Base-by-base conservation (phyloP, 192 early-diverging fungal species). In the Entrophospora sp. region DNA sequence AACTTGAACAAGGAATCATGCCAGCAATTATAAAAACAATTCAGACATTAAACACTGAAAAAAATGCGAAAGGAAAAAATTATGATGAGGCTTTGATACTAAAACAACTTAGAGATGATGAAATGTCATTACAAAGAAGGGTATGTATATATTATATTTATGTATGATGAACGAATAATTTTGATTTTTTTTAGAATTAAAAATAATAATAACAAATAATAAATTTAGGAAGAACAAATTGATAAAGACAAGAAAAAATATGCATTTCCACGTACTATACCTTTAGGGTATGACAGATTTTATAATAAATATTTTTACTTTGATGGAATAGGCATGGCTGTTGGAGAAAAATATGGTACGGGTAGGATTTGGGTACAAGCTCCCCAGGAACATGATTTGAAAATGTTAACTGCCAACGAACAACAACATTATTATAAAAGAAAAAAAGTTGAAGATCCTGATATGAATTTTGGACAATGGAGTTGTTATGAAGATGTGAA, bases 251-350 rank as follows among this genome's bases (percentile, higher is more conserved):
- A 87, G 34, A 78, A 83, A 14, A 79, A 81, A 43, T 80, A 69
- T 46, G 84, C 78, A 24, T 82, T 86, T 8, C 82, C 83, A 25
- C 86, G 93, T 3, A 70, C 91, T 58, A 75, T 65, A 31, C 87
- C 90, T 0, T 64, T 98, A 22, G 95, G 94, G 9, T 68, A 67
- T 24, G 95, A 98, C 77, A 84, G 94, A 5, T 96, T 84, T 71
- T 86, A 81, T 64, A 92, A 91, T 71, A 77, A 84, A 38, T 96
- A 98, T 69, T 98, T 89, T 79, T 95, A 87, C 74, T 84, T 96
- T 69, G 96, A 98, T 68, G 80, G 85, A 28, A 77, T 89, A 30
- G 88, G 88, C 36, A 79, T 81, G 22, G 77, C 77, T 5, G 64
- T 73, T 20, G 65, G 67, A 18, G 55, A 57, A 37, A 57, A 22